Conservation (phyloP, 176 grass and related monocot species). For the Pontederia paniculata region DNA sequence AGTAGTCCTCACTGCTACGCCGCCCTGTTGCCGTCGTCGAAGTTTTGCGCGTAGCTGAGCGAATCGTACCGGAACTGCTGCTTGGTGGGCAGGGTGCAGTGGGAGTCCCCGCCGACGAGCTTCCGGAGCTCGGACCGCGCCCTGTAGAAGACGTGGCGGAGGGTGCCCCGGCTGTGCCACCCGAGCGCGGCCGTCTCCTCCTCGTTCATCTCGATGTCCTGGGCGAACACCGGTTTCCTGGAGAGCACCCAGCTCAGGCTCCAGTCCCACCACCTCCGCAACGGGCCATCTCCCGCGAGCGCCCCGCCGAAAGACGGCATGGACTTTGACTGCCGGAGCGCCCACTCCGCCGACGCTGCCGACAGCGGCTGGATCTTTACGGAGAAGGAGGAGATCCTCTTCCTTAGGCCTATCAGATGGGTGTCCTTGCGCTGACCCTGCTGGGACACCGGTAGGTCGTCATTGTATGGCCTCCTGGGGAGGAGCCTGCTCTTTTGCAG, state of each 20-base stretch:
- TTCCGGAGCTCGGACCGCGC: slow-evolving; percentile 48
- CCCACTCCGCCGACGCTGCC: slow-evolving; percentile 40
- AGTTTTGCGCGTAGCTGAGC: slow-evolving; percentile 71
- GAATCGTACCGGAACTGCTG: slow-evolving; percentile 72
- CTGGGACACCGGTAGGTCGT: slow-evolving; percentile 77
- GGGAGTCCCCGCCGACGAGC: slow-evolving; percentile 24
- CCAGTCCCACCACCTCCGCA: slow-evolving; percentile 64
- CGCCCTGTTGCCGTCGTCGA: slow-evolving; percentile 44
- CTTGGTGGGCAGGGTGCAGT: slow-evolving; percentile 44
- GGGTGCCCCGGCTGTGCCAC: slow-evolving; percentile 47
- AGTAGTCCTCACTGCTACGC: too few relatives aligned
- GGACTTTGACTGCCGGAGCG: slow-evolving; percentile 50
- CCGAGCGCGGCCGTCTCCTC: slow-evolving; percentile 78
- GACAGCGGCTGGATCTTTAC: slow-evolving; percentile 93
- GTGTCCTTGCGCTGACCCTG: slow-evolving; percentile 17
- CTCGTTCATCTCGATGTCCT: slow-evolving; percentile 96
- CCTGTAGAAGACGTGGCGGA: slow-evolving; percentile 68
- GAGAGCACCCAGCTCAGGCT: slow-evolving; percentile 72
- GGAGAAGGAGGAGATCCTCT: slow-evolving; percentile 80
- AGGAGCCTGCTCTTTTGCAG: slow-evolving; percentile 76
- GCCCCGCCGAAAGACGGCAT: slow-evolving; percentile 33
- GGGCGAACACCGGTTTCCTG: slow-evolving; percentile 47
- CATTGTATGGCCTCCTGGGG: slow-evolving; percentile 50
- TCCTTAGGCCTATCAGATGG: slow-evolving; percentile 53
- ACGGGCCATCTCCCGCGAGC: slow-evolving; percentile 19